These are phyloP conservation scores for Coemansia sp. DNA, from an alignment of 192 early-diverging fungal species.

Conservation along the genomic window DNA sequence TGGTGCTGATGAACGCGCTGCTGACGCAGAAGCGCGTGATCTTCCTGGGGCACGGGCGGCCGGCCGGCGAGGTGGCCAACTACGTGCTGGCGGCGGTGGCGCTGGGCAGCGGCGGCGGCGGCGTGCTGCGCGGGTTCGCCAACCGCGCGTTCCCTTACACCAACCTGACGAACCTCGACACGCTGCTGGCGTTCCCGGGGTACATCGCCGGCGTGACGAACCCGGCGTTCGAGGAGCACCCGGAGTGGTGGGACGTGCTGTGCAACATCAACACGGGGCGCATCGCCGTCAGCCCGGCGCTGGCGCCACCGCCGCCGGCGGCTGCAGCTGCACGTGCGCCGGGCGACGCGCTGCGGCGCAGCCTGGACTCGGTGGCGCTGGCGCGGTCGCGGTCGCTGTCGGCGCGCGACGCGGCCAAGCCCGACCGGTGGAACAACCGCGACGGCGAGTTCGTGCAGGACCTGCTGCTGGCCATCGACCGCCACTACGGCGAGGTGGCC, in stretches of 20 bases:
- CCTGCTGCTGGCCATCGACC: slow-evolving; percentile 74
- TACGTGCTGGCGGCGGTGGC: slow-evolving; percentile 89
- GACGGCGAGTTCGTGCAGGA: slow-evolving; percentile 55
- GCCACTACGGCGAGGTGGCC: slow-evolving; percentile 81
- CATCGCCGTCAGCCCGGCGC: slow-evolving; percentile 84
- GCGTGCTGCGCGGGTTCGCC: slow-evolving; percentile 76
- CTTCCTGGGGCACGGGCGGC: slow-evolving; percentile 87
- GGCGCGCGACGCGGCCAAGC: slow-evolving; percentile 43
- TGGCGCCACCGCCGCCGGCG: slow-evolving; percentile 45
- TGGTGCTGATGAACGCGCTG: slow-evolving; percentile 85
- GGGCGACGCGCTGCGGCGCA: slow-evolving; percentile 43
- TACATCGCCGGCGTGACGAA: slow-evolving; percentile 97
- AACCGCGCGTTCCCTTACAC: slow-evolving; percentile 92
- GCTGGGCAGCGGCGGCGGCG: slow-evolving; percentile 86
- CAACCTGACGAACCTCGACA: slow-evolving; percentile 81
- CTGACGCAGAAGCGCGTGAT: slow-evolving; percentile 91
- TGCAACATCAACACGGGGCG: slow-evolving; percentile 92
- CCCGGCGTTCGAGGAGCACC: slow-evolving; percentile 90
- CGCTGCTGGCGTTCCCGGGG: slow-evolving; percentile 77
- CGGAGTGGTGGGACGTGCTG: slow-evolving; percentile 94
- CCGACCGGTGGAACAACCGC: slow-evolving; percentile 53
- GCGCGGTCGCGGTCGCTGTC: slow-evolving; percentile 51
- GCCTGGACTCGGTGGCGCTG: slow-evolving; percentile 48
- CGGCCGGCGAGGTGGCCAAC: slow-evolving; percentile 88
- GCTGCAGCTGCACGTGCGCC: slow-evolving; percentile 27